A percentile compares a stretch with the other conserved stretches of the same genome.
Conservation (phyloP, 345 rosid species). For the Zanthoxylum bungeanum region DNA sequence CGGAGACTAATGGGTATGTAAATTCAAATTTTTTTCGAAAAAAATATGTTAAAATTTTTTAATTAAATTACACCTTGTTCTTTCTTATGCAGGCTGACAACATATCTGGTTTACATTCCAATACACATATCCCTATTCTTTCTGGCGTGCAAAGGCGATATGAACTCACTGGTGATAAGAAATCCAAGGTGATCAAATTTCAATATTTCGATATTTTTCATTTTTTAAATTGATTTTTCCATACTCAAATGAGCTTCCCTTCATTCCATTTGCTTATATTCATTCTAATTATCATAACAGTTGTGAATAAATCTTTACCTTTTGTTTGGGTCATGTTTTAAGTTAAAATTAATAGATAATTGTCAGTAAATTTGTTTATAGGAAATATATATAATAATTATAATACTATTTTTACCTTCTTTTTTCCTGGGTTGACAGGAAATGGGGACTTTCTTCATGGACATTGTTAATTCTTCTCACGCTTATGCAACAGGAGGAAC, state of each 20-base stretch:
- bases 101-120: conserved; percentile 49
- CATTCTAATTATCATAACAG: too few relatives aligned
- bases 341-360: too few relatives aligned
- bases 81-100: conserved; percentile 37
- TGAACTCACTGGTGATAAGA: conserved; percentile 51
- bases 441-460: conserved; percentile 47
- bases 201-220: background rate
- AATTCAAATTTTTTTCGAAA: too few relatives aligned
- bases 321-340: too few relatives aligned
- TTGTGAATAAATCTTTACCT: too few relatives aligned
- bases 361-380: background rate
- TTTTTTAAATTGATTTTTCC: too few relatives aligned
- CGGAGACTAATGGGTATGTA: too few relatives aligned
- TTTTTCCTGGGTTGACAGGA: conserved; percentile 28
- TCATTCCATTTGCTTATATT: too few relatives aligned
- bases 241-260: background rate
- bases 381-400: too few relatives aligned
- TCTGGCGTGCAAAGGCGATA: conserved; percentile 48
- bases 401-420: too few relatives aligned
- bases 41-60: too few relatives aligned
- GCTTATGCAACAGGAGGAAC: conserved; percentile 53
- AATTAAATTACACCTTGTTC: too few relatives aligned
- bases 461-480: conserved; percentile 48
- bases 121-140: conserved; percentile 51
- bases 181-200: conserved; percentile 34